Conservation (phyloP, 225 moss, liverwort and hornwort species). For the Bryum argenteum region DNA sequence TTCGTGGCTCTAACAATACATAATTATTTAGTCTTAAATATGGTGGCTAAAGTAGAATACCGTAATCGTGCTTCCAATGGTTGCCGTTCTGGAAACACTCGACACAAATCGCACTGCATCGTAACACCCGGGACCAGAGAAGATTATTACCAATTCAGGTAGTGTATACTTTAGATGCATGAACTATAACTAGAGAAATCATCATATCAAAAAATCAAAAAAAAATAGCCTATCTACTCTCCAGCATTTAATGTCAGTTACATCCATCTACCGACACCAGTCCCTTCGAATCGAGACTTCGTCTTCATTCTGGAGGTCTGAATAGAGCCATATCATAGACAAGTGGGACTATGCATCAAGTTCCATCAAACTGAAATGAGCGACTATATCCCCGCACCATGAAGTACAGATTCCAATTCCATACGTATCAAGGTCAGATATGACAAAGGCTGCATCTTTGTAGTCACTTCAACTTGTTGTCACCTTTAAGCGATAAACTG, state of each 20-base stretch:
- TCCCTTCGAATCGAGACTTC: background rate
- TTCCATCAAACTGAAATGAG: no score
- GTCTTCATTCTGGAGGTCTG: background rate
- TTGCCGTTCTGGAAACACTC: slow-evolving; percentile 84
- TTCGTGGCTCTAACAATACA: background rate
- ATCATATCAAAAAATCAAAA: slow-evolving; percentile 11
- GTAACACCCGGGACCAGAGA: slow-evolving; percentile 26
- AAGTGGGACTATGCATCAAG: slow-evolving; percentile 8
- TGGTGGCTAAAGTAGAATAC: slow-evolving; percentile 42
- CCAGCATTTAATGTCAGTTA: slow-evolving; percentile 9
- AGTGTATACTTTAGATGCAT: background rate
- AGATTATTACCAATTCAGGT: slow-evolving; percentile 3
- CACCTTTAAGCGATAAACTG: no score
- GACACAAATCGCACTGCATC: slow-evolving; percentile 92
- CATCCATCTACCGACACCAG: background rate
- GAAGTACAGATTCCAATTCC: background rate
- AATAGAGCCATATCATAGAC: background rate
- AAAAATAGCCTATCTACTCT: background rate
- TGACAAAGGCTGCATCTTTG: background rate
- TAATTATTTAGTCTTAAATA: slow-evolving; percentile 3
- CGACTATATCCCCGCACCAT: background rate
- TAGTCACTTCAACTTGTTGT: background rate
- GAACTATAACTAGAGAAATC: slow-evolving; percentile 1
- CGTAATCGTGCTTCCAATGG: slow-evolving; percentile 87
- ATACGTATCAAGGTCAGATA: background rate